These are phyloP conservation scores for Pseudocercospora fijiensis DNA, from an alignment of 2,329 filamentous ascomycete genomes.

Conservation along the genomic window DNA sequence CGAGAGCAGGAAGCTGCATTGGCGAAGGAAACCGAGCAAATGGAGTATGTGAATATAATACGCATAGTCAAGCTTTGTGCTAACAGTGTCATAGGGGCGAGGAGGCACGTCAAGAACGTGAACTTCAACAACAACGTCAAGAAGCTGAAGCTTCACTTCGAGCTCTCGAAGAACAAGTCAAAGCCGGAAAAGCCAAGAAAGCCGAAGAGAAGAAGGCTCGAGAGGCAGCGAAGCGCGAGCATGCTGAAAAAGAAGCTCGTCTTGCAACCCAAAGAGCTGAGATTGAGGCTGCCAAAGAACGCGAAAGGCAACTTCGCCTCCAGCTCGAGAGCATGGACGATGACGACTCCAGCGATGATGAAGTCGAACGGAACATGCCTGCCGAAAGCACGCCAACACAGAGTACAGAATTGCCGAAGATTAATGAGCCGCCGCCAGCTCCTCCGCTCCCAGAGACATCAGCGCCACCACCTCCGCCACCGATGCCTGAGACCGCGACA, in stretches of 20 bases:
- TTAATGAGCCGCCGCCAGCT: constrained; percentile 53
- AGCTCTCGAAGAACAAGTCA: constrained; percentile 90
- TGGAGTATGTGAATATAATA: constrained; percentile 67
- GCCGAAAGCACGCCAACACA: constrained; percentile 60
- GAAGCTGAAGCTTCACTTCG: constrained; percentile 79
- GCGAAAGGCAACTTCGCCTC: constrained; percentile 82
- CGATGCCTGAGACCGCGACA: constrained; percentile 25
- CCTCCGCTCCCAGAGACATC: constrained; percentile 14
- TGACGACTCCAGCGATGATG: constrained; percentile 65
- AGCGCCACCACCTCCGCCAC: constrained; percentile 25
- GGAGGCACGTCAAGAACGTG: constrained; percentile 73
- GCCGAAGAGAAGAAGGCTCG: constrained; percentile 92
- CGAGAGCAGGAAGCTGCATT: constrained; percentile 73
- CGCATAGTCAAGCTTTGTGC: constrained; percentile 18
- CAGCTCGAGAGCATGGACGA: constrained; percentile 79
- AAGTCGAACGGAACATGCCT: constrained; percentile 68
- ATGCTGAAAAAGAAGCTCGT: constrained; percentile 83
- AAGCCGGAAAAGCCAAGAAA: constrained; percentile 90
- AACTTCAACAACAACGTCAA: constrained; percentile 75
- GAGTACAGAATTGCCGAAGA: constrained; percentile 54
- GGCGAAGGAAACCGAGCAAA: constrained; percentile 66
- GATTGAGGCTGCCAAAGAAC: constrained; percentile 85
- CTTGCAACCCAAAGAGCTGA: constrained; percentile 84
- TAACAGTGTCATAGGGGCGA: constrained; percentile 59
- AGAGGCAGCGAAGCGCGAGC: constrained; percentile 81